Base-by-base conservation (phyloP, 2,329 filamentous ascomycete species). In the Colletotrichum caudatum region DNA sequence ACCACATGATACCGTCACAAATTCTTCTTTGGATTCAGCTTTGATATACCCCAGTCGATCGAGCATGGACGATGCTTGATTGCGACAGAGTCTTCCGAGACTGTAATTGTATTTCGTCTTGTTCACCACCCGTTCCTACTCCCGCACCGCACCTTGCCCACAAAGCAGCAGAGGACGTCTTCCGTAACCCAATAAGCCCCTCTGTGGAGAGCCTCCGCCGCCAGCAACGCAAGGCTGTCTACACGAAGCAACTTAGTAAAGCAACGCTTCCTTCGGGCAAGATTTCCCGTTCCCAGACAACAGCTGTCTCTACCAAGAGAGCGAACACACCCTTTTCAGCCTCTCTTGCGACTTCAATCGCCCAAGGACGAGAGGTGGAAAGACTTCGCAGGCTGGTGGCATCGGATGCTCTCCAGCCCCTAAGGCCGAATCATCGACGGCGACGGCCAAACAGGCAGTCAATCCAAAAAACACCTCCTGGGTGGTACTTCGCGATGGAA, bases 61-160 rank as follows among this genome's bases (percentile, higher is more conserved):
- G 79, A 81, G 78, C 79, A 82, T 75, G 79, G 77, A 81, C 77
- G 77, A 84, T 84, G 83, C 78, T 81, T 80, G 78, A 79, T 76
- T 78, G 83, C 79, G 81, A 79, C 80, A 80, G 83, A 80, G 80
- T 82, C 81, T 84, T 71, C 41, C 61, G 64, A 44, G 72, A 66
- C 69, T 72, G 64, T 50, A 70, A 62, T 20, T 73, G 62, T 66
- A 61, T 73, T 29, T 59, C 67, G 16, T 44, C 64, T 57, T 54
- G 69, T 39, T 68, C 66, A 14, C 67, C 67, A n/a, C 51, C 68
- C 48, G 33, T 71, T 39, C 67, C 68, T 6, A 14, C 63, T 48
- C 54, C 64, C 4, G 60, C 50, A 46, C 71, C 71, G 56, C 75
- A 74, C 50, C 75, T 74, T 46, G 76, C 78, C 53, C 78, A 77